phyloP scores from a whole-genome alignment of 805 yeast species.

The Kregervanrija delftensis region DNA sequence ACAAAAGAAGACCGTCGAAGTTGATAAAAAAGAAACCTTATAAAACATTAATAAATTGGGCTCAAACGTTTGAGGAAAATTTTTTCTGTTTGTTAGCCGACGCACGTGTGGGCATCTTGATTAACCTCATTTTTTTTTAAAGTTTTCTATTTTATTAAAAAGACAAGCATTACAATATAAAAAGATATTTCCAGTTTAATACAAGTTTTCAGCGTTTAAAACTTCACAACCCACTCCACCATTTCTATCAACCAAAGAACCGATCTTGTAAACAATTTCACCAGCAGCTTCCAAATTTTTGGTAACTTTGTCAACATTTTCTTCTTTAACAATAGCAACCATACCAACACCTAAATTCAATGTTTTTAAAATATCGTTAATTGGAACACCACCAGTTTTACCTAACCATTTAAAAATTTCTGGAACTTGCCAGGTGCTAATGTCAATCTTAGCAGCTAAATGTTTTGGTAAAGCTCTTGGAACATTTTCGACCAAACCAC shows the following conservation, averaged over 20 bases:
- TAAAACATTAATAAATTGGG: too few relatives aligned
- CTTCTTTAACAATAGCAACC: constrained; percentile 76
- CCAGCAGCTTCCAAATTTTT: constrained; percentile 53
- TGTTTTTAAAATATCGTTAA: constrained; percentile 78
- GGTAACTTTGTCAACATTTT: constrained; percentile 53
- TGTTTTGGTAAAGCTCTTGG: constrained; percentile 88
- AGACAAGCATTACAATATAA: neutral
- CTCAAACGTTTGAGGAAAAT: too few relatives aligned
- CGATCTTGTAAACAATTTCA: constrained; percentile 70
- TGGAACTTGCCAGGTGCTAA: constrained; percentile 76
- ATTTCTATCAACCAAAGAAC: constrained; percentile 42
- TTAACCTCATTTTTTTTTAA: too few relatives aligned
- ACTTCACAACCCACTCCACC: constrained; percentile 60
- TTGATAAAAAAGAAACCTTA: too few relatives aligned
- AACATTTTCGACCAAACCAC: constrained; percentile 92
- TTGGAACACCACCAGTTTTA: constrained; percentile 83
- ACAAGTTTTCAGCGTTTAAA: constrained; percentile 35
- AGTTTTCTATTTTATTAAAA: constrained; percentile 4
- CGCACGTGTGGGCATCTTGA: too few relatives aligned
- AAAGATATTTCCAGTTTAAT: constrained; percentile 17
- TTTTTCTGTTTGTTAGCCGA: too few relatives aligned
- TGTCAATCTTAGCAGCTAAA: constrained; percentile 76
- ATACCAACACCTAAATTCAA: constrained; percentile 96
- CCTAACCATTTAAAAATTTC: constrained; percentile 93
- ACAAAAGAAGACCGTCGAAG: too few relatives aligned